Evolutionary conservation across 2,329 filamentous ascomycete genomes (phyloP).

Genomic region (Colletotrichum orchidophilum): DNA sequence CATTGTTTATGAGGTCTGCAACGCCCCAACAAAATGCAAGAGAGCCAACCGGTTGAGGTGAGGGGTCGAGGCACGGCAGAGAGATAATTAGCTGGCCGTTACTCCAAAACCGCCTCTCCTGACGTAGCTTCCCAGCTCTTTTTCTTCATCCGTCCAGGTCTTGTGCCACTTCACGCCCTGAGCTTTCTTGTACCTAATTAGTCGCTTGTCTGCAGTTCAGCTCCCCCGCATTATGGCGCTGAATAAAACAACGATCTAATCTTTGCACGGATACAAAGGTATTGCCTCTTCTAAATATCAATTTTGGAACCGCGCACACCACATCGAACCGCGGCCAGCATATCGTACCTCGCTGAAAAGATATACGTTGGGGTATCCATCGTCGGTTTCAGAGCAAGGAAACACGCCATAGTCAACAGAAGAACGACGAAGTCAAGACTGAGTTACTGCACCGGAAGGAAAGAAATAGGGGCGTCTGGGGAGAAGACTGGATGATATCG

Average conservation of each 20-base stretch:
- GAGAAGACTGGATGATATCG: conserved; percentile 7
- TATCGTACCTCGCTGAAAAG: not conserved
- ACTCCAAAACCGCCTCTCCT: not conserved
- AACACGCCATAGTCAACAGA: not conserved
- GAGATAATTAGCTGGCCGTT: not conserved
- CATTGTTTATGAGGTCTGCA: not conserved
- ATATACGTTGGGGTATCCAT: not conserved
- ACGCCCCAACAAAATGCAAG: conserved; percentile 33
- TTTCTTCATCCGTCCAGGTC: not conserved
- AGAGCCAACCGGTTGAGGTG: conserved; percentile 23
- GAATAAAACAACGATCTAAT: conserved; percentile 11
- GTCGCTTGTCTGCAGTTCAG: not conserved
- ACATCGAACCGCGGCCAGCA: not conserved
- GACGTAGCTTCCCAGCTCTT: not conserved
- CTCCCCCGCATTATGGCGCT: conserved; percentile 27
- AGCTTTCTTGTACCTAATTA: not conserved
- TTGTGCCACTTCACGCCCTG: not conserved
- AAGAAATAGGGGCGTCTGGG: conserved; percentile 18
- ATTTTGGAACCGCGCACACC: too few relatives aligned
- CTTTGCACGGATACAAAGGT: not conserved
- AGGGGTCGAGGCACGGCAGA: conserved; percentile 11
- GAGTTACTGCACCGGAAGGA: not conserved
- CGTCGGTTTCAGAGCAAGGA: not conserved
- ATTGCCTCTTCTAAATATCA: too few relatives aligned
- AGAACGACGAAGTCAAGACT: conserved; percentile 1